Evolutionary conservation across 805 yeast genomes (phyloP), one percentile per base, ranked within the genome.

Genomic region (Kuraishia borneana): DNA sequence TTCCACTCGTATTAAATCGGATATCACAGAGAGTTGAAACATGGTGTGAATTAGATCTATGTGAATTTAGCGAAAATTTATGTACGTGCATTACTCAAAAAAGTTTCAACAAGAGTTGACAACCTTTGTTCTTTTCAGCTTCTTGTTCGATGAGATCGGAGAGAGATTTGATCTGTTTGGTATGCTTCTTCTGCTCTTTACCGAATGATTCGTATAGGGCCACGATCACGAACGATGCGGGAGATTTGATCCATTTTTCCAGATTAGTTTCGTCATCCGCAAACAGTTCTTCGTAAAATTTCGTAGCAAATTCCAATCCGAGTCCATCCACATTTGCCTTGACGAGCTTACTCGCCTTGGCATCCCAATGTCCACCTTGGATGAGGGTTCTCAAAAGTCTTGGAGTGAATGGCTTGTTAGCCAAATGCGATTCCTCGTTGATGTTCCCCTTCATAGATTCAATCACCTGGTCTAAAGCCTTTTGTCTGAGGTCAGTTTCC

Each of bases 1-100:
- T 6, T 92, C 88, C 29, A 92, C 73, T 46, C 95, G 74, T 42
- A 92, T 78, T 42, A 89, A 66, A 58, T 92, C 98, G 14, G 84
- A 67, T 30, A 92, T 60, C 49, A 76, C 73, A 14, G 95, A 71
- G 30, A 92, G 67, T 41, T 85, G 79, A 59, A 89, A 92, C 98
- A 89, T 89, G 21, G n/a, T 34, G 9, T 9, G 6, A 5, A 16
- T 4, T 9, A 22, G 7, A 32, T 25, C 5, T 32, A 23, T 16
- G 7, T 6, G 10, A 18, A 30, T 10, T 26, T 16, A 26, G 9
- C n/a, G n/a, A n/a, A n/a, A n/a, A 21, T 10, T 21, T 21, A 21
- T 21, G 10, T 21, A 21, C 23, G 23, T 21, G 23, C 23, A 10
- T 6, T 6, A 14, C 19, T 28, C 31, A 28, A 14, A 28, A 34